phyloP scores from a whole-genome alignment of 78 protist genomes.

The Mastigamoeba balamuthi region DNA sequence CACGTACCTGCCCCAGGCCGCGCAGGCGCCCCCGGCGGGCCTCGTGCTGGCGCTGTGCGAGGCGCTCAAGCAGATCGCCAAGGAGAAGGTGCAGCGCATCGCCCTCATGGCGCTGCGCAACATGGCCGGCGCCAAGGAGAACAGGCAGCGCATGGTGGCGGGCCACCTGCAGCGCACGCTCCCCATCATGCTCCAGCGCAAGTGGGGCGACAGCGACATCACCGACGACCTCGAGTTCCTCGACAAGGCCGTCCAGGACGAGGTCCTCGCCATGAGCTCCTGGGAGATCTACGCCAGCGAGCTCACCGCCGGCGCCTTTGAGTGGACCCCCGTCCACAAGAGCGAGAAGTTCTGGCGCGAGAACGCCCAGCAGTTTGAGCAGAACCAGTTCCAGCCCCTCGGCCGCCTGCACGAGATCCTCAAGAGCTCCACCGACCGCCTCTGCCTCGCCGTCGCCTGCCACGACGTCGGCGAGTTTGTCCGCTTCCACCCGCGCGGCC shows the following conservation, averaged over 20 bases:
- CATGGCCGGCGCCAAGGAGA: constrained; percentile 8
- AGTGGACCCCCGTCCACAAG: constrained; percentile 87
- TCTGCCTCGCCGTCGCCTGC: constrained; percentile 71
- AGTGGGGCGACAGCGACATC: constrained; percentile 76
- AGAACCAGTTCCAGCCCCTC: constrained; percentile 37
- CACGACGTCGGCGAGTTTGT: constrained; percentile 87
- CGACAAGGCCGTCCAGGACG: constrained; percentile 7
- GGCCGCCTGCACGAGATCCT: background rate
- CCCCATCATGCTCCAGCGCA: constrained; percentile 11
- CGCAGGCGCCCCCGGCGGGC: background rate
- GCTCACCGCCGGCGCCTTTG: constrained; percentile 44
- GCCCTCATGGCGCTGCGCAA: constrained; percentile 1
- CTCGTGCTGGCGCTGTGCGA: background rate
- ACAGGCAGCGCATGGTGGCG: constrained; percentile 41
- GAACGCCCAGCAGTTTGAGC: constrained; percentile 66
- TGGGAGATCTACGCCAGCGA: constrained; percentile 63
- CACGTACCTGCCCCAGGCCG: constrained; percentile 36
- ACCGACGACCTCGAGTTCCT: constrained; percentile 24
- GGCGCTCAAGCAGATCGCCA: constrained; percentile 11
- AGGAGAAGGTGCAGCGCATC: constrained; percentile 63
- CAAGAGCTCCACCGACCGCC: background rate
- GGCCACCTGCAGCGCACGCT: constrained; percentile 31
- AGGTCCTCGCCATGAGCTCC: constrained; percentile 37
- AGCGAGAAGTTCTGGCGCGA: constrained; percentile 84
- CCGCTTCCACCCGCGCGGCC: constrained; percentile 73